Base-by-base conservation (phyloP, 345 rosid genomes). In the Eucalyptus albens region DNA sequence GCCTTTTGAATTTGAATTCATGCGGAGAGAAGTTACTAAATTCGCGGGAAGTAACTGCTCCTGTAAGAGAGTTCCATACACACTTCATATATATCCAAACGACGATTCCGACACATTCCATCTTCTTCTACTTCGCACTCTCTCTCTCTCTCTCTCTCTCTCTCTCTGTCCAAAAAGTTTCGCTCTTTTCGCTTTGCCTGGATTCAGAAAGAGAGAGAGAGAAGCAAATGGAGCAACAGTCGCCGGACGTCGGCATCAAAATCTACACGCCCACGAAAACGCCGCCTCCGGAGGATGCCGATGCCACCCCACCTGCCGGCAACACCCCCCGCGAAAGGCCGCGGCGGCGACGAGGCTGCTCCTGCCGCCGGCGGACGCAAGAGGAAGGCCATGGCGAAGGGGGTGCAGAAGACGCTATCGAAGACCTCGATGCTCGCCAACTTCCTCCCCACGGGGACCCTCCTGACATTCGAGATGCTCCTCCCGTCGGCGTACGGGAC, bases 371-470 rank as follows among this genome's bases (percentile, higher is more conserved):
- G 47, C 1, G 81, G 89, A 10, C 72, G 88, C 88, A 93, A 91
- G 83, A 86, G 93, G 81, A 89, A 89, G 49, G 93, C 93, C 7
- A 90, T 93, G 89, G 94, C 93, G 4, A 92, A 90, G 89, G 95
- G 95, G 9, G 92, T 94, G 59, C 94, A 93, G 87, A 92, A 92
- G 29, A 94, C 94, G 8, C 85, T 93, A 15, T 93, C 93, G 0
- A 92, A 93, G 85, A 93, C 93, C 13, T 93, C 93, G 21, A 88
- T 92, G 93, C 94, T 92, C 6, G 91, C 90, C 6, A 93, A 92
- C 90, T 93, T 94, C 90, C 95, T 94, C 55, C 94, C 93, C 2
- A 94, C 93, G 16, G 95, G 96, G 45, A 94, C 94, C 72, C 96
- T 92, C 87, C 90, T 93, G 49, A 92, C 95, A 6, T 92, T 93